phyloP scores from a whole-genome alignment of 371 early-diverging fungal genomes.

The Mortierella sp. region DNA sequence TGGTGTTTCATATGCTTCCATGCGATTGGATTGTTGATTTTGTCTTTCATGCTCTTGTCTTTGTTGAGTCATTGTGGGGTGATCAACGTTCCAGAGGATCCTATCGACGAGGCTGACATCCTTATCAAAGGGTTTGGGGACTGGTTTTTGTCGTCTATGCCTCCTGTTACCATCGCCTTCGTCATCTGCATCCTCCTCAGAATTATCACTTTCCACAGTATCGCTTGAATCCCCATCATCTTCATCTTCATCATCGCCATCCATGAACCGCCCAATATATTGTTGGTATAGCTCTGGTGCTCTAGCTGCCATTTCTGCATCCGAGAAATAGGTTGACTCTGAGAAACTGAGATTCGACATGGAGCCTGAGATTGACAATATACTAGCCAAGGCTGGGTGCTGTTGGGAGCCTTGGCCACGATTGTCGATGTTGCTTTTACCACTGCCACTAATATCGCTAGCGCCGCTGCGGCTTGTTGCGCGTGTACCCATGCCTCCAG shows the following conservation, averaged over 20 bases:
- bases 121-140: conserved; percentile 30
- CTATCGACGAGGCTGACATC: conserved; percentile 48
- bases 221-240: conserved; percentile 2
- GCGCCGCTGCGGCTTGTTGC: conserved; percentile 8
- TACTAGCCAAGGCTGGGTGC: conserved; percentile 33
- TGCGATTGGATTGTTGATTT: background rate
- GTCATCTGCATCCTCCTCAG: background rate
- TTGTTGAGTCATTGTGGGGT: conserved; percentile 21
- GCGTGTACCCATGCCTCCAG: conserved; percentile 2
- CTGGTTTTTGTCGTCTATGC: background rate
- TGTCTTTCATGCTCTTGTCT: conserved; percentile 3
- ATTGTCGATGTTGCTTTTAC: background rate
- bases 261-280: conserved; percentile 55
- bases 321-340: conserved; percentile 56
- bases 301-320: conserved; percentile 53
- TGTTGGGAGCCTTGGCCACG: conserved; percentile 2
- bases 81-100: conserved; percentile 50
- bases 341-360: conserved; percentile 52
- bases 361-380: conserved; percentile 51
- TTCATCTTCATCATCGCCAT: conserved; percentile 20
- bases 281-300: conserved; percentile 52
- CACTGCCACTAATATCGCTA: background rate
- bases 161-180: background rate
- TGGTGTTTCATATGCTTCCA: background rate
- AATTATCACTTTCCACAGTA: conserved; percentile 4